Percentiles rank a stretch among this genome's conserved stretches.
phyloP scores from a whole-genome alignment of 2,329 filamentous ascomycete genomes.

The Fusarium coicis region DNA sequence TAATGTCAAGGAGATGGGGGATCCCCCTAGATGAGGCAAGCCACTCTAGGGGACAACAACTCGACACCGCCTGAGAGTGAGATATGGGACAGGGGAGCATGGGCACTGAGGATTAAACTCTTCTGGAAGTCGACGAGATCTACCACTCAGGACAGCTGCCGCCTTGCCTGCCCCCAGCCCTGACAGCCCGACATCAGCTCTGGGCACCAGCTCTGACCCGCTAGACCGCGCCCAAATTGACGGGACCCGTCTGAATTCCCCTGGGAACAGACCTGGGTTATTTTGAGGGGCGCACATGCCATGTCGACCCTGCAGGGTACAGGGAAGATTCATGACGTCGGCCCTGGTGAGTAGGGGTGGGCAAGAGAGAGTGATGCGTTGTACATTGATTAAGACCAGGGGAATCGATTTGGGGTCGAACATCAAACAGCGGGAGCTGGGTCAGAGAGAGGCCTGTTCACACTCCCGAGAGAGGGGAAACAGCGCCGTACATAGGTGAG shows the following conservation, averaged over 20 bases:
- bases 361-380: constrained; percentile 31
- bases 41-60: constrained; percentile 35
- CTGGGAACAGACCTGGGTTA: constrained; percentile 25
- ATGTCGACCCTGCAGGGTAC: constrained; percentile 38
- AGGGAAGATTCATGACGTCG: constrained; percentile 43
- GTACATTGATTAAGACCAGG: constrained; percentile 33
- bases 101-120: constrained; percentile 17
- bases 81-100: constrained; percentile 30
- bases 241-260: constrained; percentile 34
- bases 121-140: constrained; percentile 45
- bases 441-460: constrained; percentile 45
- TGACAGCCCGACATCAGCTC: constrained; percentile 37
- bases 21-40: constrained; percentile 44
- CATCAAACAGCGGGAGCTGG: constrained; percentile 34
- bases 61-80: constrained; percentile 34
- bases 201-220: constrained; percentile 33
- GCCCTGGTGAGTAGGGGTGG: constrained; percentile 21
- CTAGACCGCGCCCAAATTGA: constrained; percentile 37
- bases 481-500: constrained; percentile 35
- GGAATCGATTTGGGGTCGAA: constrained; percentile 30
- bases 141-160: constrained; percentile 33
- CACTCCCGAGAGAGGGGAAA: constrained; percentile 41
- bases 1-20: constrained; percentile 32
- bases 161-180: constrained; percentile 22
- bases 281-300: constrained; percentile 41